Evolutionary conservation across 2,329 filamentous ascomycete genomes (phyloP).

Genomic region (Chalaropsis ovoidea): DNA sequence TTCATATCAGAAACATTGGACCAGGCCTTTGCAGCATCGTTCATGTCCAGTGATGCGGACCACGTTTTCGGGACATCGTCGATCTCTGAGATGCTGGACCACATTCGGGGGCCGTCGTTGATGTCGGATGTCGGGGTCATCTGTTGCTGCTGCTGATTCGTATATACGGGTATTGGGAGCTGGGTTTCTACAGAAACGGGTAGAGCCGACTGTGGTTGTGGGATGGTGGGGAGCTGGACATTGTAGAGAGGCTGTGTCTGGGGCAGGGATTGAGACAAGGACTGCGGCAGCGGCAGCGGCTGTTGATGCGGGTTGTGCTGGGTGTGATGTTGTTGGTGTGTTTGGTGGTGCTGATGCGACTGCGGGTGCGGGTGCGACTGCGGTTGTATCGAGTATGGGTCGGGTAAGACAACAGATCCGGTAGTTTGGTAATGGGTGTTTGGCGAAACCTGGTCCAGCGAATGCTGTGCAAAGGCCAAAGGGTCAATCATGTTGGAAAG

Average conservation of each 20-base stretch:
- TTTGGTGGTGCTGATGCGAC: neutral
- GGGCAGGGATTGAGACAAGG: neutral
- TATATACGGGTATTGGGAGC: slow-evolving; percentile 5
- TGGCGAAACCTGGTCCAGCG: slow-evolving; percentile 6
- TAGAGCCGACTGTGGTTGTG: neutral
- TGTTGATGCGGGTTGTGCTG: neutral
- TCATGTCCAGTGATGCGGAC: neutral
- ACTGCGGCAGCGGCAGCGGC: slow-evolving; percentile 7
- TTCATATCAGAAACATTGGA: neutral
- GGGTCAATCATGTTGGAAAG: slow-evolving; percentile 13
- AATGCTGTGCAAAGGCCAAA: neutral
- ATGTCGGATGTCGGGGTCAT: neutral
- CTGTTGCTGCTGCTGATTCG: neutral
- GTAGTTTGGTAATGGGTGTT: slow-evolving; percentile 14
- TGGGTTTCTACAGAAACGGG: slow-evolving; percentile 1
- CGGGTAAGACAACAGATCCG: slow-evolving; percentile 4
- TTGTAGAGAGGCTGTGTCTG: slow-evolving; percentile 12
- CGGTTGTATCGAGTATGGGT: slow-evolving; percentile 13
- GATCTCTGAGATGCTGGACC: slow-evolving; percentile 11
- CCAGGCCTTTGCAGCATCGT: neutral
- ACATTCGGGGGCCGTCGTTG: neutral
- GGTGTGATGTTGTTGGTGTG: slow-evolving; percentile 14
- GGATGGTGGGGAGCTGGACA: slow-evolving; percentile 17
- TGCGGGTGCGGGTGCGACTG: slow-evolving; percentile 2
- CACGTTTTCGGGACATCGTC: neutral